Evolutionary conservation across 148 eudicot species (phyloP).

Genomic region (Suaeda aralocaspica): DNA sequence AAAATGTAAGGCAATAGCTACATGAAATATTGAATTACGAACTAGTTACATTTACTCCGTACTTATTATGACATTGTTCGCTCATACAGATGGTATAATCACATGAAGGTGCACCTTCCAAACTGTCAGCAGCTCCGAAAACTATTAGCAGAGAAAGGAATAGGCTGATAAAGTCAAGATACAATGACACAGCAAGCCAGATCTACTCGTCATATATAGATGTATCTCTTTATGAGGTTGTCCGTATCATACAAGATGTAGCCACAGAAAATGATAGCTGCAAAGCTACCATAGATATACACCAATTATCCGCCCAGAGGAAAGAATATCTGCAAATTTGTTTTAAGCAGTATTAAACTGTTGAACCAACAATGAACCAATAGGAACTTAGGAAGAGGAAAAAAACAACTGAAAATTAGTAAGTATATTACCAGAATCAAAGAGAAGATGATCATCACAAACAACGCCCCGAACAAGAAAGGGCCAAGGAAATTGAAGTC

Average conservation of each 20-base stretch:
- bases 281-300: slow-evolving; percentile 54
- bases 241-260: slow-evolving; percentile 74
- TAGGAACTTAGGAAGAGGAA: no score
- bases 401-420: not conserved
- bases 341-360: not conserved
- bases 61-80: no score
- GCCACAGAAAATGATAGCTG: slow-evolving; percentile 60
- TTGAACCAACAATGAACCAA: no score
- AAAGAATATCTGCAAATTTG: slow-evolving; percentile 46
- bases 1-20: no score
- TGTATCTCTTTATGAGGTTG: slow-evolving; percentile 63
- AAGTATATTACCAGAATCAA: slow-evolving; percentile 54
- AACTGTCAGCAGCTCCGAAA: slow-evolving; percentile 49
- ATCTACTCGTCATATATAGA: slow-evolving; percentile 78
- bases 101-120: not conserved
- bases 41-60: no score
- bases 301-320: slow-evolving; percentile 56
- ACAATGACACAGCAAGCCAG: slow-evolving; percentile 63
- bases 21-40: no score
- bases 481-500: slow-evolving; percentile 74
- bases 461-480: slow-evolving; percentile 53
- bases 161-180: slow-evolving; percentile 69
- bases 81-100: not conserved
- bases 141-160: slow-evolving; percentile 50
- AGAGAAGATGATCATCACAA: slow-evolving; percentile 42